These are phyloP conservation scores for Linum tenue DNA, from an alignment of 345 rosid genomes.

Conservation along the genomic window DNA sequence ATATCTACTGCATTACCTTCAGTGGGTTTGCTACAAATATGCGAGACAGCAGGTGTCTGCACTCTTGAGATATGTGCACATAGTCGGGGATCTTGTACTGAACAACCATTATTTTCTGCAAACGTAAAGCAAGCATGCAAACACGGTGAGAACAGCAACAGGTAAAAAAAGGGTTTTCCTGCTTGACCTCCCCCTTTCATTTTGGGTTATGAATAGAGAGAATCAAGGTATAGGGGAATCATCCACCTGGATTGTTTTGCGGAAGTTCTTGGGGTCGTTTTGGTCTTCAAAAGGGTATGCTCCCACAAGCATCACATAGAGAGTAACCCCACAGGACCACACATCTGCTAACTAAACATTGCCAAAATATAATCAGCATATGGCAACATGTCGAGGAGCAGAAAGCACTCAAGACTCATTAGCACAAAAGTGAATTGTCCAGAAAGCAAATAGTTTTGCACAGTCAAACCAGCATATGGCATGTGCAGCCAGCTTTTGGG, in stretches of 20 bases:
- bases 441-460: not conserved
- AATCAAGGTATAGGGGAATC: not conserved
- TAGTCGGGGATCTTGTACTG: slow-evolving; percentile 5
- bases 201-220: not conserved
- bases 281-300: slow-evolving; percentile 9
- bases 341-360: slow-evolving; percentile 4
- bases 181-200: too few relatives aligned
- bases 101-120: slow-evolving; percentile 1
- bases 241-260: not conserved
- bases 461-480: not conserved
- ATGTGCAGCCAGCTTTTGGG: not conserved
- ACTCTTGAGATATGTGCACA: slow-evolving; percentile 1
- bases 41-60: slow-evolving; percentile 3
- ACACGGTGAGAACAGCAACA: not conserved
- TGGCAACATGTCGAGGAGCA: not conserved
- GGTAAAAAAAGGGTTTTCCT: not conserved
- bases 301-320: slow-evolving; percentile 5
- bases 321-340: slow-evolving; percentile 5
- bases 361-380: not conserved
- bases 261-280: slow-evolving; percentile 1
- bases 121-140: not conserved
- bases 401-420: not conserved
- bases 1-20: not conserved
- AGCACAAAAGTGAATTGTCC: not conserved
- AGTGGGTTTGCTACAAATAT: not conserved